Evolutionary conservation across 2,329 filamentous ascomycete species (phyloP).

Genomic region (Lojkania enalia): DNA sequence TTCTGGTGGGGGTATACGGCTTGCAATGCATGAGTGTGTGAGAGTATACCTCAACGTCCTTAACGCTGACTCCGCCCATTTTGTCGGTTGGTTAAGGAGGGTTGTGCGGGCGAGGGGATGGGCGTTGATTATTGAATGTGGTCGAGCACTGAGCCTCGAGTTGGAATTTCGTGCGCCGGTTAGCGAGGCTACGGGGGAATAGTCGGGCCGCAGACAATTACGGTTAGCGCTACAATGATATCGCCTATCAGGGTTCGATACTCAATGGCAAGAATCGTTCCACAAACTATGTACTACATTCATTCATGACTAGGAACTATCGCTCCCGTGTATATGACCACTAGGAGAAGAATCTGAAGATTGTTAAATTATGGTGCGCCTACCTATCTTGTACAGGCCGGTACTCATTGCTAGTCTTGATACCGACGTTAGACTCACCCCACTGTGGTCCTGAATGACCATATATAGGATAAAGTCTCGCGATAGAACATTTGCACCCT

Average conservation of each 20-base stretch:
- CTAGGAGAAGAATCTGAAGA: no score
- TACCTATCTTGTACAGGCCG: not conserved
- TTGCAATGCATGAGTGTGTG: not conserved
- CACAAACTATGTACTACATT: no score
- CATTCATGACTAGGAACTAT: no score
- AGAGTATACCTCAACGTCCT: conserved; percentile 82
- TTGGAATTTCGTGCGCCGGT: conserved; percentile 7
- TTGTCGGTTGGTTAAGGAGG: conserved; percentile 58
- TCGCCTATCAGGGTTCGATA: not conserved
- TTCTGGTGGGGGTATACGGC: conserved; percentile 24
- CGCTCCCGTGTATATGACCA: no score
- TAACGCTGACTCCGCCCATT: conserved; percentile 81
- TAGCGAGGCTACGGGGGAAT: not conserved
- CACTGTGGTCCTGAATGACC: not conserved
- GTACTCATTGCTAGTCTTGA: not conserved
- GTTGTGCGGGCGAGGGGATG: conserved; percentile 9
- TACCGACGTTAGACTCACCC: not conserved
- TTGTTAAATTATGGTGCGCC: not conserved
- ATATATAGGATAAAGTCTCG: not conserved
- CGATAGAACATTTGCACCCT: not conserved
- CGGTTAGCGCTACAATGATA: not conserved
- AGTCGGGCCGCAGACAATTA: not conserved
- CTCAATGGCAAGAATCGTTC: not conserved
- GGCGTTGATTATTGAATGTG: conserved; percentile 12
- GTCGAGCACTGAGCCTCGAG: not conserved